Evolutionary conservation across 1,284 basidiomycete species (phyloP), one percentile per base, ranked within the genome.

Genomic region (Athelia psychrophila): DNA sequence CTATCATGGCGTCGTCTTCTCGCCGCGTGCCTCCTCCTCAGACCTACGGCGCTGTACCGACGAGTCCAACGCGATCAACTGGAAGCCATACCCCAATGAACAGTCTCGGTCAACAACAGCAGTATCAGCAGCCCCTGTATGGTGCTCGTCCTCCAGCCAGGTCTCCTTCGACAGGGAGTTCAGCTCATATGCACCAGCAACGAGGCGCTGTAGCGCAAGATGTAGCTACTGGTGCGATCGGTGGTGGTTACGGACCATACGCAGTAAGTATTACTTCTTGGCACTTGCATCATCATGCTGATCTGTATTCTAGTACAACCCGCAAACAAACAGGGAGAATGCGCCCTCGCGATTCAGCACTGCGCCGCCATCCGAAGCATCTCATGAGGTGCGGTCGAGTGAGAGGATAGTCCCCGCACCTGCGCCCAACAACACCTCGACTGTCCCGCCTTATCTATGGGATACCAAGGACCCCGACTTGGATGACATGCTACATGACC

Each of bases 401-500:
- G 44, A 46, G 22, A 46, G 23, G 10, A 27, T 27, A 6, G n/a
- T 27, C 15, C 44, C 19, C 16, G 20, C 44, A 27, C 16, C 24
- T 27, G 16, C 23, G 25, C 44, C 44, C 44, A 68, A 30, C 13
- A 30, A 66, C 32, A 61, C 77, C 0, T 68, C 76, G 4, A 78
- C 83, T 1, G 71, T 84, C 1, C 83, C 86, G 9, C 77, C 81
- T 49, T 87, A 81, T 60, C 64, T 85, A 58, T 91, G 86, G 86
- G 88, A 90, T 57, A 64, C 72, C 38, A 80, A 79, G 63, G 88
- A 90, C 52, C 83, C 86, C 8, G 88, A 91, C 62, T 73, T 87
- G 18, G 89, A 91, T 68, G 89, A 91, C 61, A 74, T 80, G 3
- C 74, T 91, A 12, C 89, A 91, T 60, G 87, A 86, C 63, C 86